These are phyloP conservation scores for Salinomyces thailandicus DNA, from an alignment of 2,329 filamentous ascomycete species.

Conservation along the genomic window DNA sequence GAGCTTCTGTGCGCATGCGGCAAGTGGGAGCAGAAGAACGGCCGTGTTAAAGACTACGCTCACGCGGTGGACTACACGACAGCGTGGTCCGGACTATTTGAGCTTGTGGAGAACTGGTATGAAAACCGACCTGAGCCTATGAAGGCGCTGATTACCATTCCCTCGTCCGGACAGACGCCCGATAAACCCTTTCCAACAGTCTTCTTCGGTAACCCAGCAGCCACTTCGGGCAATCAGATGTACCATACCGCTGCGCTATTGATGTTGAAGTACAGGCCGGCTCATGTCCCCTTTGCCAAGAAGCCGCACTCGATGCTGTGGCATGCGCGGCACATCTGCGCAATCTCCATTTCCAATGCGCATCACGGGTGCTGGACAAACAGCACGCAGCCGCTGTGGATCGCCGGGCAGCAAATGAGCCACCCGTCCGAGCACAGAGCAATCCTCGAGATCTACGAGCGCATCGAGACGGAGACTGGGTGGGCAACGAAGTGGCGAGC, in stretches of 20 bases:
- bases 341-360: slow-evolving; percentile 35
- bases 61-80: slow-evolving; percentile 19
- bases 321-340: slow-evolving; percentile 39
- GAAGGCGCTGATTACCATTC: slow-evolving; percentile 27
- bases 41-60: slow-evolving; percentile 11
- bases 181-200: slow-evolving; percentile 30
- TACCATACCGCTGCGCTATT: slow-evolving; percentile 48
- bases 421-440: slow-evolving; percentile 34
- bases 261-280: slow-evolving; percentile 42
- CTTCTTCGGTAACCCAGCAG: slow-evolving; percentile 37
- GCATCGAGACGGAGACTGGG: slow-evolving; percentile 43
- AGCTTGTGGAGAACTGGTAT: slow-evolving; percentile 26
- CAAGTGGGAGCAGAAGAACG: slow-evolving; percentile 20
- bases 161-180: slow-evolving; percentile 9
- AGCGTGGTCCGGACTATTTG: slow-evolving; percentile 25
- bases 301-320: slow-evolving; percentile 35
- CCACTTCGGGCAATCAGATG: slow-evolving; percentile 41
- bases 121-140: slow-evolving; percentile 22
- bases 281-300: slow-evolving; percentile 15
- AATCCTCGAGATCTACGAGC: slow-evolving; percentile 39
- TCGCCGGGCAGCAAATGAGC: slow-evolving; percentile 39
- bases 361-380: slow-evolving; percentile 39
- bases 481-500: slow-evolving; percentile 46
- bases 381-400: slow-evolving; percentile 37
- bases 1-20: slow-evolving; percentile 23